These are phyloP conservation scores for Heterobasidion parviporum DNA, from an alignment of 1,284 basidiomycete species.

Conservation along the genomic window DNA sequence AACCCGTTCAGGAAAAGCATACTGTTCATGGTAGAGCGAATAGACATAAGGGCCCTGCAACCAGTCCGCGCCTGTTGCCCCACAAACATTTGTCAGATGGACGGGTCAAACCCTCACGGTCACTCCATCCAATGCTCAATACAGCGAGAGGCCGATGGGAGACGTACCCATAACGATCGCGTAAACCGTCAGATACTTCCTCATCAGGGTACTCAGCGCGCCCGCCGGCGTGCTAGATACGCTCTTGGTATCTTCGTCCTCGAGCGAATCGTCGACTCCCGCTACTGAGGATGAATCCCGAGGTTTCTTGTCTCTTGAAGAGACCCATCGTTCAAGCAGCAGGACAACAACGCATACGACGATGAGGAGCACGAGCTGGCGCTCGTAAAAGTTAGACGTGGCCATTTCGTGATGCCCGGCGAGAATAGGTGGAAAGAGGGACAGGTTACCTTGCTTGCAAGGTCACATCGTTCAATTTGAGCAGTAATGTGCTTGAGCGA, in stretches of 20 bases:
- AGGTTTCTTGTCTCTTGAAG: slow-evolving; percentile 18
- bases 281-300: not conserved
- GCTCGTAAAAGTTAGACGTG: slow-evolving; percentile 37
- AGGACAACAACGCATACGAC: slow-evolving; percentile 36
- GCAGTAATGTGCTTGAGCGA: too few relatives aligned
- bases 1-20: slow-evolving; percentile 49
- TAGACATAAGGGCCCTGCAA: slow-evolving; percentile 71
- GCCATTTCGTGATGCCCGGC: too few relatives aligned
- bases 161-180: slow-evolving; percentile 62
- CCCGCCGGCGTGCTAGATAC: slow-evolving; percentile 9
- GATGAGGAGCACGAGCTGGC: slow-evolving; percentile 37
- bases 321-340: slow-evolving; percentile 36
- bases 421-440: too few relatives aligned
- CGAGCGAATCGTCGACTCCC: slow-evolving; percentile 15
- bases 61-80: slow-evolving; percentile 58
- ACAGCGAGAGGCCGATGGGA: too few relatives aligned
- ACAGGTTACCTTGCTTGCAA: too few relatives aligned
- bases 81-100: not conserved
- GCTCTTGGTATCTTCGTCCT: slow-evolving; percentile 3
- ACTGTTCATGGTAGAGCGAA: slow-evolving; percentile 64
- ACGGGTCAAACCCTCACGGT: too few relatives aligned
- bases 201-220: slow-evolving; percentile 33
- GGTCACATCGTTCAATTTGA: too few relatives aligned
- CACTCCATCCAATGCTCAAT: too few relatives aligned
- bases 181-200: slow-evolving; percentile 59